Base-by-base conservation (phyloP, 2,329 filamentous ascomycete species). In the Conoideocrella luteorostrata region DNA sequence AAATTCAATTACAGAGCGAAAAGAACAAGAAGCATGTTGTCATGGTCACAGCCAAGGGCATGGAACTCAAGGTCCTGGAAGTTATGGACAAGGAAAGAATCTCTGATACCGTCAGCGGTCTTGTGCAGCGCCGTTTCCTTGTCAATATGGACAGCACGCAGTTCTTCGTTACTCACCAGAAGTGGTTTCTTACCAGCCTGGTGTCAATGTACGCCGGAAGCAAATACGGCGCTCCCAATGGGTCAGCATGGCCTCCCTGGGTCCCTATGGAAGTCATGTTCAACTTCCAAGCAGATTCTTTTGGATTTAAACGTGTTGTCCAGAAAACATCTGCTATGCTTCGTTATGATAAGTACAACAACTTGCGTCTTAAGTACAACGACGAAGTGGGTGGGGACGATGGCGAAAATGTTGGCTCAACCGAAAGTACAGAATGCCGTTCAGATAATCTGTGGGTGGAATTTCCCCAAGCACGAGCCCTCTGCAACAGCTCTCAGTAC, bases 241-340 rank as follows among this genome's bases (percentile, higher is more conserved):
- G 88, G 9, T 88, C 89, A 3, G 82, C 87, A 13, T 99, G 94
- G 93, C 93, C 93, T 10, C 93, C 93, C 1, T 99, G 93, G 93
- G 88, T 97, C 37, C 93, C 93, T 1, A 84, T 98, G 69, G 93
- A 99, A 66, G 88, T 95, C 55, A 96, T 98, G 84, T 96, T 95
- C 57, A 90, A 97, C 63, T 98, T 96, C 64, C 74, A 91, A 51
- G 77, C 86, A 5, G 90, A 95, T 62, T 91, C 93, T 0, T 95
- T 95, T 57, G 93, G 94, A n/a, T 98, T 98, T 72, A 91, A 91
- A 61, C 82, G 93, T 47, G 90, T 98, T 23, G 90, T 99, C 10
- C 88, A 97, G 62, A 91, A 94, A 63, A 98, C 93, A 1, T 98
- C 91, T 5, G 93, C 91, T 18, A 90, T 85, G 69, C 73, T 98